Evolutionary conservation across 345 rosid species (phyloP).

Genomic region (Dovyalis caffra): DNA sequence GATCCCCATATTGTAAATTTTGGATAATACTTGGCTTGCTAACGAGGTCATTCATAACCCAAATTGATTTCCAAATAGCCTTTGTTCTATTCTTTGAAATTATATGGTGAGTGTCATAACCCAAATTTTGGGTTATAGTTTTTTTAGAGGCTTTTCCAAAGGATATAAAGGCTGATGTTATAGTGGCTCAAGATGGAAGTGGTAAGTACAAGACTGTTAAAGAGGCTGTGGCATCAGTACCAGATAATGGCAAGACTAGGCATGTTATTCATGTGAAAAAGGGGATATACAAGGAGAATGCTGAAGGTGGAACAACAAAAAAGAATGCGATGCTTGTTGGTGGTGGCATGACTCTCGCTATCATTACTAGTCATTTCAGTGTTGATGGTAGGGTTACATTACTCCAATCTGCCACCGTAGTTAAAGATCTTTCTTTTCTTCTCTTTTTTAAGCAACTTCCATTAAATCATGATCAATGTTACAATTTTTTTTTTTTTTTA

Average conservation of each 20-base stretch:
- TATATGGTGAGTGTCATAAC: too few species aligned
- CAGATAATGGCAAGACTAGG: conserved; percentile 2
- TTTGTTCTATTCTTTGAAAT: too few species aligned
- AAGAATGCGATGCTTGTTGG: conserved; percentile 19
- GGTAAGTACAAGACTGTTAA: conserved; percentile 18
- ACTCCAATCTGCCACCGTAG: conserved; percentile 19
- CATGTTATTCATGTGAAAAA: conserved; percentile 16
- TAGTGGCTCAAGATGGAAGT: conserved; percentile 26
- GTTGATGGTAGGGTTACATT: conserved; percentile 17
- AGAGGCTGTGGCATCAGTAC: conserved; percentile 18
- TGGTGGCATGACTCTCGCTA: conserved; percentile 16
- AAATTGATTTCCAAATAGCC: too few species aligned
- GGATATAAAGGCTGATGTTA: conserved; percentile 13
- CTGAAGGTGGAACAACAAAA: conserved; percentile 16
- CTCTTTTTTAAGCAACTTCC: too few species aligned
- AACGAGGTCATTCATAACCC: too few species aligned
- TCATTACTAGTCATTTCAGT: conserved; percentile 15
- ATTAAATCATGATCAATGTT: too few species aligned
- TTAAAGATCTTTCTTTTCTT: neutral
- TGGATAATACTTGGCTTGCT: too few species aligned
- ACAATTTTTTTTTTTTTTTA: too few species aligned
- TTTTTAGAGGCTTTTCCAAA: neutral
- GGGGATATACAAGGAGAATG: conserved; percentile 20
- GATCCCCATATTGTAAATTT: too few species aligned
- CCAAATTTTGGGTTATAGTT: too few species aligned